Evolutionary conservation across 768 basidiomycete species (phyloP).

Genomic region (Kwoniella dejecticola): DNA sequence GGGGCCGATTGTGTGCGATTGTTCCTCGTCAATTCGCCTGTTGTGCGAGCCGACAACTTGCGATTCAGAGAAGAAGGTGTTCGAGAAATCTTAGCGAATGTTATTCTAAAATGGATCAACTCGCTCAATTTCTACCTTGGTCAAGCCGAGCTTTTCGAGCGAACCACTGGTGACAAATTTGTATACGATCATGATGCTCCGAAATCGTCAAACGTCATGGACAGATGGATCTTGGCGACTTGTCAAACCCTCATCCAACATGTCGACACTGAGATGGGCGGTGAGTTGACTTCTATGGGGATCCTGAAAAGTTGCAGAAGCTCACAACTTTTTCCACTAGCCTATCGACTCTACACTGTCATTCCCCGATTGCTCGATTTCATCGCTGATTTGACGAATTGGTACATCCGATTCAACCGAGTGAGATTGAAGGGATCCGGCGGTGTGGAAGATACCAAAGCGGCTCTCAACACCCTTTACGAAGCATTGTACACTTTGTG

Average conservation of each 20-base stretch:
- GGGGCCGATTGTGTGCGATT: slow-evolving; percentile 96
- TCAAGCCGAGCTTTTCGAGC: slow-evolving; percentile 84
- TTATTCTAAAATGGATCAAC: slow-evolving; percentile 96
- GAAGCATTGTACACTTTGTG: slow-evolving; percentile 93
- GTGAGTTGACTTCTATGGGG: slow-evolving; percentile 47
- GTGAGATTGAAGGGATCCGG: slow-evolving; percentile 93
- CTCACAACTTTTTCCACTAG: slow-evolving; percentile 33
- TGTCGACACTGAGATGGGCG: slow-evolving; percentile 92
- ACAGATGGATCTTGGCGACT: slow-evolving; percentile 96
- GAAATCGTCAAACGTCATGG: slow-evolving; percentile 91
- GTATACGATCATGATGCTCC: slow-evolving; percentile 83
- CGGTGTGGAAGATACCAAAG: slow-evolving; percentile 78
- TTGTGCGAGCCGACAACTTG: slow-evolving; percentile 95
- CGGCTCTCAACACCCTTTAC: slow-evolving; percentile 92
- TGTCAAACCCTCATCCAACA: slow-evolving; percentile 93
- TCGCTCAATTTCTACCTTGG: slow-evolving; percentile 98
- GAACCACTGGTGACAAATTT: slow-evolving; percentile 74
- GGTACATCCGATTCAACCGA: slow-evolving; percentile 99
- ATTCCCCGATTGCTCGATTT: slow-evolving; percentile 90
- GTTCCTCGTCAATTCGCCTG: slow-evolving; percentile 98
- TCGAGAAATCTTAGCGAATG: slow-evolving; percentile 92
- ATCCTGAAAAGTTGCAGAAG: neutral
- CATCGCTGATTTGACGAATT: slow-evolving; percentile 95
- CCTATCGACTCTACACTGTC: slow-evolving; percentile 95
- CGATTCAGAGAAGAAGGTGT: slow-evolving; percentile 98